phyloP scores from a whole-genome alignment of 2,329 filamentous ascomycete genomes.

The Metarhizium robertsii region DNA sequence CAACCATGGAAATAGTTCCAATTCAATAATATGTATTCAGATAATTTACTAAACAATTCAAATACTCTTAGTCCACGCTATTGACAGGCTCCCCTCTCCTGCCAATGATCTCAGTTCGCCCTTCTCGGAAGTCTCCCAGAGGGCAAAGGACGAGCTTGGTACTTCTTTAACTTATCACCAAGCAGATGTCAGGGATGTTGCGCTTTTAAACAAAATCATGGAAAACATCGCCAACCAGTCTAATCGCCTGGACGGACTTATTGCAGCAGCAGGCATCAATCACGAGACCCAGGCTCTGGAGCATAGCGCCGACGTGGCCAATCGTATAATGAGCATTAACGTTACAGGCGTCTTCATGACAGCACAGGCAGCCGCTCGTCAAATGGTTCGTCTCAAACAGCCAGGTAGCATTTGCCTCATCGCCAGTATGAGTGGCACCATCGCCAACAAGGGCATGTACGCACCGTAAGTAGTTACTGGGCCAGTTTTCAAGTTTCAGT shows the following conservation, averaged over 20 bases:
- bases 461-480: too few species aligned
- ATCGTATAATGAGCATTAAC: slow-evolving; percentile 77
- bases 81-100: slow-evolving; percentile 53
- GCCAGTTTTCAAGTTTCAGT: slow-evolving; percentile 15
- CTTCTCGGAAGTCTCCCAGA: slow-evolving; percentile 56
- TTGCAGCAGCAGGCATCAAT: slow-evolving; percentile 41
- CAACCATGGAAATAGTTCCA: background rate
- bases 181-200: slow-evolving; percentile 69
- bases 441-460: slow-evolving; percentile 52
- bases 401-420: slow-evolving; percentile 57
- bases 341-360: slow-evolving; percentile 81
- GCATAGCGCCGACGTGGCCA: slow-evolving; percentile 64
- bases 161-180: slow-evolving; percentile 65
- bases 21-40: background rate
- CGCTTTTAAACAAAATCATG: slow-evolving; percentile 56
- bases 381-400: slow-evolving; percentile 52
- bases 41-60: too few species aligned
- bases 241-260: slow-evolving; percentile 61
- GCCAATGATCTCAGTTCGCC: slow-evolving; percentile 33
- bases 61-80: slow-evolving; percentile 46
- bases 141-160: slow-evolving; percentile 54
- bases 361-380: slow-evolving; percentile 76
- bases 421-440: slow-evolving; percentile 59
- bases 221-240: slow-evolving; percentile 59
- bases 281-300: slow-evolving; percentile 54